These are phyloP conservation scores for Stemphylium lycopersici DNA, from an alignment of 2,329 filamentous ascomycete species.

Conservation along the genomic window DNA sequence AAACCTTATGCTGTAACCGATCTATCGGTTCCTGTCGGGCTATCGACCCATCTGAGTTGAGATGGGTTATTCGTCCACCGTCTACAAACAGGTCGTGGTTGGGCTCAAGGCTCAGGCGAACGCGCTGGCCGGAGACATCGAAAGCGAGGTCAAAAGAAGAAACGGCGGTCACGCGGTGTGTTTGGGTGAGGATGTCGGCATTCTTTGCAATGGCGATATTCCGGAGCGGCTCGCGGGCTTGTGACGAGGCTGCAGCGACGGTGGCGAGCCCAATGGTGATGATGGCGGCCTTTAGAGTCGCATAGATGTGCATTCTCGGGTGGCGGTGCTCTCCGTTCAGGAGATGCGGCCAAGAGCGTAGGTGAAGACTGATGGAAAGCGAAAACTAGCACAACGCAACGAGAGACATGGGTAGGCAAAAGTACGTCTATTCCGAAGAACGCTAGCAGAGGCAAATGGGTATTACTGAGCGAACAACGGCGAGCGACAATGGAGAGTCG, in stretches of 20 bases:
- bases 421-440: slow-evolving; percentile 11
- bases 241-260: slow-evolving; percentile 38
- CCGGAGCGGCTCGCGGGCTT: slow-evolving; percentile 72
- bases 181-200: slow-evolving; percentile 76
- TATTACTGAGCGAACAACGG: slow-evolving; percentile 17
- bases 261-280: slow-evolving; percentile 32
- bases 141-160: slow-evolving; percentile 89
- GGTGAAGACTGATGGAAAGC: neutral
- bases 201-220: slow-evolving; percentile 76
- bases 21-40: slow-evolving; percentile 70
- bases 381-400: slow-evolving; percentile 25
- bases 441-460: slow-evolving; percentile 13
- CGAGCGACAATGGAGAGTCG: slow-evolving; percentile 23
- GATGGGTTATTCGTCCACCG: slow-evolving; percentile 73
- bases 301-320: slow-evolving; percentile 37
- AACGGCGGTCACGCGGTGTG: slow-evolving; percentile 77
- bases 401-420: slow-evolving; percentile 40
- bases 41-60: slow-evolving; percentile 74
- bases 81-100: slow-evolving; percentile 88
- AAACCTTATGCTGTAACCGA: slow-evolving; percentile 78
- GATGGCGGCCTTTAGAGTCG: slow-evolving; percentile 23
- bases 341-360: slow-evolving; percentile 21
- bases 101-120: slow-evolving; percentile 83
- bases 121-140: slow-evolving; percentile 66
- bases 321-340: slow-evolving; percentile 34